Conservation (phyloP, 805 yeast species). For the Ogataea populi-albae region DNA sequence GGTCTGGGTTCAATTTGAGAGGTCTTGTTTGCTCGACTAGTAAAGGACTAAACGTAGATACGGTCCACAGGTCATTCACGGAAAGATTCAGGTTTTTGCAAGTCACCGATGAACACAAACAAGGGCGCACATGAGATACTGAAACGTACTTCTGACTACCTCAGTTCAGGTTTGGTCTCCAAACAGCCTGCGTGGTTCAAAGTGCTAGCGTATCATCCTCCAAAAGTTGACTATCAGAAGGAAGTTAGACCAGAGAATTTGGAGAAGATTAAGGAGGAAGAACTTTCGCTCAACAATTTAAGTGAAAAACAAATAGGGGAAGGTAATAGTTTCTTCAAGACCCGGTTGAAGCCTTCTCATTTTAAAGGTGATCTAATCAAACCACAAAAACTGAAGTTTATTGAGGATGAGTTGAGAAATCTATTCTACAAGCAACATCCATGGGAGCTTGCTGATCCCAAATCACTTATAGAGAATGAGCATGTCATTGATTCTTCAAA, state of each 20-base stretch:
- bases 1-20: no score
- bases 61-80: no score
- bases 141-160: constrained; percentile 74
- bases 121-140: constrained; percentile 73
- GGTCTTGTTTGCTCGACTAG: no score
- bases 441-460: constrained; percentile 95
- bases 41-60: no score
- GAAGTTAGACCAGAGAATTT: constrained; percentile 34
- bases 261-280: constrained; percentile 21
- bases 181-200: constrained; percentile 87
- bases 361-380: constrained; percentile 42
- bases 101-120: constrained; percentile 67
- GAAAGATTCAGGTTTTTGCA: no score
- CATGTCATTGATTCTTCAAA: constrained; percentile 48
- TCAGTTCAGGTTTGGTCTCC: constrained; percentile 65
- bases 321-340: constrained; percentile 36
- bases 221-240: constrained; percentile 58
- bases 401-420: constrained; percentile 80
- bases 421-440: constrained; percentile 92
- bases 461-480: constrained; percentile 71
- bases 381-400: constrained; percentile 52
- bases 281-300: constrained; percentile 14
- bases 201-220: constrained; percentile 81
- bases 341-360: constrained; percentile 42
- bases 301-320: constrained; percentile 12